A percentile compares a stretch with the other conserved stretches of the same genome.
Conservation (phyloP, 768 basidiomycete species). For the Russula earlei region DNA sequence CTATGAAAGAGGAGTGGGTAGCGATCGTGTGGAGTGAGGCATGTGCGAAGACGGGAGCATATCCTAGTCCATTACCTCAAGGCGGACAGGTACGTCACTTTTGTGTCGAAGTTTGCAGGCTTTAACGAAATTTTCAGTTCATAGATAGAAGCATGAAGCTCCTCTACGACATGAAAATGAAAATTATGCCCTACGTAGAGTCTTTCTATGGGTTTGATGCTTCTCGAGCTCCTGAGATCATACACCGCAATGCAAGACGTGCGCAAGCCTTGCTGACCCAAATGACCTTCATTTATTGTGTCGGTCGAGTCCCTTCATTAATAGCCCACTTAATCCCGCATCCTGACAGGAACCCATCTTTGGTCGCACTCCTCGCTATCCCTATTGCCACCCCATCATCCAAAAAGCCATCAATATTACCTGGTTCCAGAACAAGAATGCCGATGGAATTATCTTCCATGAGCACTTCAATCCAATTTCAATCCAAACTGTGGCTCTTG, state of each 20-base stretch:
- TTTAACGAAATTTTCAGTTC: background rate
- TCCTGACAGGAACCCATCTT: background rate
- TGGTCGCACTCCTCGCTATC: background rate
- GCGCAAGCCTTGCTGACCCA: background rate
- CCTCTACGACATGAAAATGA: background rate
- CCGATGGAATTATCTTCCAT: background rate
- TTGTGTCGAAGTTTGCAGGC: background rate
- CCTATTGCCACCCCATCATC: background rate
- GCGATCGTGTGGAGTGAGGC: slow-evolving; percentile 1
- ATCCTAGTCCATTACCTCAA: background rate
- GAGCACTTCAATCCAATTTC: background rate
- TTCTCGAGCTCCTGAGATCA: background rate
- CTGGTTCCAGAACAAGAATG: background rate
- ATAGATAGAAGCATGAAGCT: background rate
- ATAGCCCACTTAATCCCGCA: background rate
- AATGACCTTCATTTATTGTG: slow-evolving; percentile 3
- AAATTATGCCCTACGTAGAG: background rate
- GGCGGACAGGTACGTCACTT: background rate
- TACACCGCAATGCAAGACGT: background rate
- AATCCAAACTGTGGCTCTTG: background rate
- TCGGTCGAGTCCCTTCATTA: background rate
- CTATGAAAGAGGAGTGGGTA: background rate
- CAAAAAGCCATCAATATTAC: background rate
- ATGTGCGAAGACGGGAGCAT: background rate
- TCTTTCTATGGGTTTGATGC: background rate